Conservation (phyloP, 1,139 yeast species). For the Spencermartinsiella ligniputridi region DNA sequence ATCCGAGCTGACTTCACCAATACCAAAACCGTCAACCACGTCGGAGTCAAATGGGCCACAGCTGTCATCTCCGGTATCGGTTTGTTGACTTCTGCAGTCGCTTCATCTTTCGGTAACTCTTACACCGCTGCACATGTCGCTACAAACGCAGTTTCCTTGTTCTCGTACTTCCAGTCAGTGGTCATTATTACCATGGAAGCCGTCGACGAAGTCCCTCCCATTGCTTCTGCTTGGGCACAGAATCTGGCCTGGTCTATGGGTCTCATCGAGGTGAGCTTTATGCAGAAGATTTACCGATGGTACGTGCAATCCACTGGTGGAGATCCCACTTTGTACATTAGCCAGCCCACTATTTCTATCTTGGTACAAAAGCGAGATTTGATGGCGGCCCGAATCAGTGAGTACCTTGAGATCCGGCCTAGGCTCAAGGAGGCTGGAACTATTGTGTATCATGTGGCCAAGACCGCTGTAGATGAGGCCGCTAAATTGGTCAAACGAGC, state of each 20-base stretch:
- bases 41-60: slow-evolving; percentile 95
- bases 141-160: slow-evolving; percentile 84
- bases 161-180: slow-evolving; percentile 87
- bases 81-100: slow-evolving; percentile 76
- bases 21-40: slow-evolving; percentile 89
- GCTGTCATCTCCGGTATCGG: slow-evolving; percentile 93
- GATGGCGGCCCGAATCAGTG: slow-evolving; percentile 21
- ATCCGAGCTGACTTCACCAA: slow-evolving; percentile 80
- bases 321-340: slow-evolving; percentile 63
- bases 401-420: slow-evolving; percentile 18
- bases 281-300: slow-evolving; percentile 89
- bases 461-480: slow-evolving; percentile 3
- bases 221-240: slow-evolving; percentile 97
- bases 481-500: slow-evolving; percentile 8
- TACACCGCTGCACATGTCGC: slow-evolving; percentile 96
- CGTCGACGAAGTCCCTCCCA: slow-evolving; percentile 89
- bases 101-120: slow-evolving; percentile 86
- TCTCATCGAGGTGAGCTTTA: slow-evolving; percentile 65
- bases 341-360: slow-evolving; percentile 48
- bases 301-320: slow-evolving; percentile 96
- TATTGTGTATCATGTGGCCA: background rate
- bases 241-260: slow-evolving; percentile 97
- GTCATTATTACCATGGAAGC: slow-evolving; percentile 96
- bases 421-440: background rate
- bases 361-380: slow-evolving; percentile 61